These are phyloP conservation scores for Myxozyma monticola DNA, from an alignment of 805 yeast species.

Conservation along the genomic window DNA sequence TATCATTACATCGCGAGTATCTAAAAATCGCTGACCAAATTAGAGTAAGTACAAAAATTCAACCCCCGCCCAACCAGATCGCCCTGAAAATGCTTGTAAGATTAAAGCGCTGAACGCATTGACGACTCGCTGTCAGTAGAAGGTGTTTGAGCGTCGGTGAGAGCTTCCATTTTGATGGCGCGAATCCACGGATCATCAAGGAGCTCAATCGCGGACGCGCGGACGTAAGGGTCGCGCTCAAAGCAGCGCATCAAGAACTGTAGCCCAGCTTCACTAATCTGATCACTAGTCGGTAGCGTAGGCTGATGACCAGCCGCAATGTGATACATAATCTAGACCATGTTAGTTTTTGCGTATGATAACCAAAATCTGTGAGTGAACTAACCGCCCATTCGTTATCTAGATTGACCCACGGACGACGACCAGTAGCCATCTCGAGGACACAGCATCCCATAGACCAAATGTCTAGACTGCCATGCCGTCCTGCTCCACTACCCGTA, in stretches of 20 bases:
- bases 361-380: too few relatives aligned
- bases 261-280: conserved; percentile 71
- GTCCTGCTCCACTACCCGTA: conserved; percentile 66
- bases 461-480: conserved; percentile 73
- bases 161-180: conserved; percentile 26
- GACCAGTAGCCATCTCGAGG: conserved; percentile 93
- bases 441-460: conserved; percentile 98
- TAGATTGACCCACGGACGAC: conserved; percentile 92
- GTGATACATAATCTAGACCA: conserved; percentile 75
- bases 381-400: conserved; percentile 89
- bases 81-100: too few relatives aligned
- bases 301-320: conserved; percentile 95
- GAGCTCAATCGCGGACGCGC: conserved; percentile 83
- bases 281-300: conserved; percentile 74
- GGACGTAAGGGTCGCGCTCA: conserved; percentile 74
- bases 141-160: conserved; percentile 22
- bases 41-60: too few relatives aligned
- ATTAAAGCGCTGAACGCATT: too few relatives aligned
- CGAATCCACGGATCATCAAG: conserved; percentile 85
- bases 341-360: too few relatives aligned
- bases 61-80: too few relatives aligned
- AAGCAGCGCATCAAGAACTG: conserved; percentile 72
- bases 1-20: too few relatives aligned
- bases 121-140: conserved; percentile 23
- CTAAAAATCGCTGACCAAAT: too few relatives aligned